phyloP scores from a whole-genome alignment of 2,329 filamentous ascomycete genomes.

The Emydomyces testavorans region DNA sequence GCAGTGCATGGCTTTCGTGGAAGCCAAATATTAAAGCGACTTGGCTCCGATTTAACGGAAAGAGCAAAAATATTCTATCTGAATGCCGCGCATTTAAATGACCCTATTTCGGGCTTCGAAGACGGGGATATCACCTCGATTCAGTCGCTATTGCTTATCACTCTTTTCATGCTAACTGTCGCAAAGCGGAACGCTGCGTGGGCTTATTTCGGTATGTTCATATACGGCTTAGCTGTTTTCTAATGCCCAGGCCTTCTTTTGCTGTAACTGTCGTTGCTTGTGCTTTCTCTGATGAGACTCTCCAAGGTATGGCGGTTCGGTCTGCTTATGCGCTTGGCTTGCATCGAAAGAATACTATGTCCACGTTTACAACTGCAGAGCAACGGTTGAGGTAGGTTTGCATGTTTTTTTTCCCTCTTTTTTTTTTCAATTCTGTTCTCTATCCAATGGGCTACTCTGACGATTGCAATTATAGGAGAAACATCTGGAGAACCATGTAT shows the following conservation, averaged over 20 bases:
- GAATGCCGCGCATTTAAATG: conserved; percentile 45
- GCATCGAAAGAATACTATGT: conserved; percentile 49
- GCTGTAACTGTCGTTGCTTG: too few species aligned
- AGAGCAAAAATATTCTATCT: conserved; percentile 53
- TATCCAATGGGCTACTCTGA: too few species aligned
- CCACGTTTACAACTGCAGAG: conserved; percentile 41
- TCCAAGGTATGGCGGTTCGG: conserved; percentile 49
- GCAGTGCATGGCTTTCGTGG: conserved; percentile 26
- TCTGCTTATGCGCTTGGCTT: conserved; percentile 52
- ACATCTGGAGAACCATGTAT: conserved; percentile 54
- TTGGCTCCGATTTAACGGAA: conserved; percentile 40
- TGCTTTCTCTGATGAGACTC: conserved; percentile 14
- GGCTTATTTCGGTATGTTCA: conserved; percentile 44
- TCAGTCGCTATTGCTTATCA: conserved; percentile 52
- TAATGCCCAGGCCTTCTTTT: not conserved
- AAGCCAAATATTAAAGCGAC: conserved; percentile 40
- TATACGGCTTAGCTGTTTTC: not conserved
- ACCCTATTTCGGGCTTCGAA: conserved; percentile 43
- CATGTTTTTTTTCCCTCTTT: not conserved
- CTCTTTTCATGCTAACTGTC: conserved; percentile 51
- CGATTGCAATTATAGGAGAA: conserved; percentile 28
- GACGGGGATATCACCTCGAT: conserved; percentile 55
- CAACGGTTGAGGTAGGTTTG: conserved; percentile 20
- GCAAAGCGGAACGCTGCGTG: conserved; percentile 54
- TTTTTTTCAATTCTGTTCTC: not conserved